Evolutionary conservation across 257 asterid genomes (phyloP), one percentile per base, ranked within the genome.

Genomic region (Eustoma russellianum): DNA sequence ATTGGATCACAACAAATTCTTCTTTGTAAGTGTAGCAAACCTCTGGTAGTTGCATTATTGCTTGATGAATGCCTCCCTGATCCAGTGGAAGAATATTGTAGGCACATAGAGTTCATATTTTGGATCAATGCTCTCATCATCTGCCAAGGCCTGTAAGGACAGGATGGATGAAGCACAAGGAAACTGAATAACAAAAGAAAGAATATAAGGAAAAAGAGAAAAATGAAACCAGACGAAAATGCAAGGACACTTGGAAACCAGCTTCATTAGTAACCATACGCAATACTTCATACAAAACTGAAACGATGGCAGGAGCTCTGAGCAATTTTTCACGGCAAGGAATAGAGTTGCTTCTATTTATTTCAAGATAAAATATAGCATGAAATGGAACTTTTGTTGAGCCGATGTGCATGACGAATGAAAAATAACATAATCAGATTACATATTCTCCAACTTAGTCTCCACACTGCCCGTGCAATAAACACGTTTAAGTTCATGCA

Each of bases 11-110:
- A 38, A 43, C 52, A 46, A 63, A 55, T 12, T 48, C 33, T 41
- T 48, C 53, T 57, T 13, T 48, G 46, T 12, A 46, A 59, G 66
- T 48, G 48, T 24, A 53, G 53, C 72, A 70, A 64, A 91, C 98
- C 98, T 91, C 98, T 28, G 94, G 93, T 50, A 91, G 94, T 69
- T 87, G 98, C 96, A 88, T 91, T 58, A 87, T 87, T 13, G 98
- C 82, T 14, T 86, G 96, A 67, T 74, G 85, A 71, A 78, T 79
- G 9, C 96, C 95, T 72, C 84, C 95, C 68, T 75, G 84, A 72
- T 84, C 95, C 49, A 91, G 96, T 47, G 98, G 96, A 55, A 91
- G 95, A 68, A 87, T 82, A 72, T 87, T 91, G 61, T 79, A 82
- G 94, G 82, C 70, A 78, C 91, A 59, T 68, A 87, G 53, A 80